Evolutionary conservation across 768 basidiomycete species (phyloP), one percentile per base, ranked within the genome.

Genomic region (Cubamyces lactineus): DNA sequence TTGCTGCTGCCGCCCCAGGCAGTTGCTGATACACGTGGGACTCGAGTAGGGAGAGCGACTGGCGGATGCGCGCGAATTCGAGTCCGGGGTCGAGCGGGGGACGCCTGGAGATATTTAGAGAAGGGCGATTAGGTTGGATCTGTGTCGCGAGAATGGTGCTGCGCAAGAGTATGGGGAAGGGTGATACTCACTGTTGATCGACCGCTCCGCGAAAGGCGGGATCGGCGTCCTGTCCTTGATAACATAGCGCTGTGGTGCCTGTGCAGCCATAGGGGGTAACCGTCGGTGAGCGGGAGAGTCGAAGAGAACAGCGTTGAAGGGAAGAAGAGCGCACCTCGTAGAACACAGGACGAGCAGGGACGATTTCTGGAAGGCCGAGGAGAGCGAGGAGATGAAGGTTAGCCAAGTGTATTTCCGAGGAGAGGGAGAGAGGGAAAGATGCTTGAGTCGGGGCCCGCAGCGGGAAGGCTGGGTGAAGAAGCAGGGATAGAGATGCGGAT

Each of bases 281-380:
- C 34, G 55, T 64, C 45, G 45, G 64, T 46, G 23, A 26, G 23
- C 34, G 38, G 11, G 38, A n/a, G 39, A 42, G 66, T 19, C 26
- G 55, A 19, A 23, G 50, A 46, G 6, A 42, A 23, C 17, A 40
- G 43, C 23, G 30, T 23, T 23, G 39, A 40, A 12, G 28, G 50
- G 19, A 50, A 17, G 34, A 34, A 52, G 49, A 45, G 77, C 83
- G 61, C 56, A 86, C 91, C 92, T 77, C 92, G 80, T 66, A 93
- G 78, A 48, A 93, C 91, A 73, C 92, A 94, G 19, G 89, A 91
- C 3, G 91, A 92, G 70, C 92, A 94, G n/a, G 92, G 92, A 12
- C 91, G 86, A 69, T 88, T 92, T 75, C 92, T 92, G 72, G 46
- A 48, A 24, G 48, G 50, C 66, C 59, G 60, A 63, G 60, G 58